Evolutionary conservation across 2,329 filamentous ascomycete species (phyloP).

Genomic region (Fonsecaea nubica): DNA sequence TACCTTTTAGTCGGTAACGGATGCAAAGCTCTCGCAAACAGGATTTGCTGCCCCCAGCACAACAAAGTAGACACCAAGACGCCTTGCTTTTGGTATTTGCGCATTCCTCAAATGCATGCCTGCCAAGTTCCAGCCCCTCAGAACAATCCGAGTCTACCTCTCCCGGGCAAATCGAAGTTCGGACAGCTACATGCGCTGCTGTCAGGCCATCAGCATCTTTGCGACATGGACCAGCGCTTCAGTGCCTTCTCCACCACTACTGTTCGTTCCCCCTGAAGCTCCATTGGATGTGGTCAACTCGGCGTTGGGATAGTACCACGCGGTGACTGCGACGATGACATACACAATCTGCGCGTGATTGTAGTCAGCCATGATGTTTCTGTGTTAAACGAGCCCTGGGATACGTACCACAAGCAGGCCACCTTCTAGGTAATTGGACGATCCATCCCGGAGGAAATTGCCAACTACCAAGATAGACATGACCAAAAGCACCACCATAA

Average conservation of each 20-base stretch:
- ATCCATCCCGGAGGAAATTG: slow-evolving; percentile 84
- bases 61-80: slow-evolving; percentile 11
- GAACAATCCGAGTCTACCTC: neutral
- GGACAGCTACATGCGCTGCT: neutral
- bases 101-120: slow-evolving; percentile 7
- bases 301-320: slow-evolving; percentile 67
- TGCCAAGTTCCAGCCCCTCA: no score
- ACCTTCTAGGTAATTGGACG: slow-evolving; percentile 90
- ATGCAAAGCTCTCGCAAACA: neutral
- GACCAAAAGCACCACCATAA: slow-evolving; percentile 81
- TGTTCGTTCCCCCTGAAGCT: slow-evolving; percentile 14
- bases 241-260: slow-evolving; percentile 16
- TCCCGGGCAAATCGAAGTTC: neutral
- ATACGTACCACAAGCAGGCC: slow-evolving; percentile 70
- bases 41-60: neutral
- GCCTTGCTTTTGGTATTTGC: slow-evolving; percentile 17
- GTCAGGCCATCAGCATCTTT: slow-evolving; percentile 32
- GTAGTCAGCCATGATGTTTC: slow-evolving; percentile 7
- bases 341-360: slow-evolving; percentile 55
- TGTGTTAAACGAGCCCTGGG: neutral
- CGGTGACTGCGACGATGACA: slow-evolving; percentile 66
- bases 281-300: slow-evolving; percentile 37
- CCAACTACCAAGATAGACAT: slow-evolving; percentile 85
- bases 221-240: slow-evolving; percentile 25
- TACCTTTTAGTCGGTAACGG: neutral